phyloP scores from a whole-genome alignment of 805 yeast genomes.

The Kodamaea leandrae region DNA sequence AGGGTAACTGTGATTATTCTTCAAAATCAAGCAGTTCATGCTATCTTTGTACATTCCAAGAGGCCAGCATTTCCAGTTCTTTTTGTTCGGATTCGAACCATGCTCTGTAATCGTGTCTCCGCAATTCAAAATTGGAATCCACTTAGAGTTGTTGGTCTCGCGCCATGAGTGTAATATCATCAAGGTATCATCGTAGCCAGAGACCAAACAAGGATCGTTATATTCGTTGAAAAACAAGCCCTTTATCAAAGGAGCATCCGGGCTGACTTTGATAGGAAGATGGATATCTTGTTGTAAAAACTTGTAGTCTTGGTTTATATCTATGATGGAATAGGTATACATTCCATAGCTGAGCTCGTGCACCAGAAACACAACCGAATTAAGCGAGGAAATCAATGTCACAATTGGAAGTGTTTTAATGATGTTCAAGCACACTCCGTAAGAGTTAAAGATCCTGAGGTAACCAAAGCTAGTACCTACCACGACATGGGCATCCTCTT shows the following conservation, averaged over 20 bases:
- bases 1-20: constrained; percentile 64
- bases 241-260: constrained; percentile 42
- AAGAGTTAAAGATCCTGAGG: constrained; percentile 64
- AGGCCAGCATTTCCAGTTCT: constrained; percentile 80
- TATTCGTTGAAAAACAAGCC: constrained; percentile 81
- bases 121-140: constrained; percentile 82
- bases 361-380: constrained; percentile 51
- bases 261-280: constrained; percentile 29
- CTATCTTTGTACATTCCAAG: constrained; percentile 70
- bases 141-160: constrained; percentile 66
- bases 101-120: constrained; percentile 42
- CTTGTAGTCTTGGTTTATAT: constrained; percentile 41
- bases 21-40: constrained; percentile 70
- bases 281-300: constrained; percentile 39
- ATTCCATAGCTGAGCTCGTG: constrained; percentile 35
- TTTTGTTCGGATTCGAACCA: constrained; percentile 45
- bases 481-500: constrained; percentile 45
- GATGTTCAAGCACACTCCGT: constrained; percentile 69
- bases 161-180: constrained; percentile 78
- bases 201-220: constrained; percentile 85
- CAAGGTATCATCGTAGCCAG: constrained; percentile 72
- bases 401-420: constrained; percentile 73
- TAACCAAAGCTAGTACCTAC: constrained; percentile 78
- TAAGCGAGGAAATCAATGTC: constrained; percentile 62
- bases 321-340: constrained; percentile 48